phyloP scores from a whole-genome alignment of 441 rosid species.

The Viola pubescens region DNA sequence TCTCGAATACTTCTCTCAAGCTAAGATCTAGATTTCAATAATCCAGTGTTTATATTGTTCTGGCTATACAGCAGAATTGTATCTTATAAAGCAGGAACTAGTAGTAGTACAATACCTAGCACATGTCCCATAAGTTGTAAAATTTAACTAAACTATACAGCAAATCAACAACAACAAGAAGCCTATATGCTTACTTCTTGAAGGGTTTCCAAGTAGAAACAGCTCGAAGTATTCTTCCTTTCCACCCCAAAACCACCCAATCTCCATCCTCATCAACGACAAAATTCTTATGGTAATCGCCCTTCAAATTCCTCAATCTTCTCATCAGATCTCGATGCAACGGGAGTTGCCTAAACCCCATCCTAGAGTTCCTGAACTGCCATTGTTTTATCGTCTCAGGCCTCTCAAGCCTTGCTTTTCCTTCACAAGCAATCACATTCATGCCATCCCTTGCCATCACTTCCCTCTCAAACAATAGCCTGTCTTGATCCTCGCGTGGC shows the following conservation, averaged over 20 bases:
- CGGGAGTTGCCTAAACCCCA: slow-evolving; percentile 47
- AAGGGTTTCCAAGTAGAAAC: slow-evolving; percentile 57
- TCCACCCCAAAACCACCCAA: slow-evolving; percentile 82
- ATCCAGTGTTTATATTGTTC: too few relatives aligned
- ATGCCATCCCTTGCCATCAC: slow-evolving; percentile 49
- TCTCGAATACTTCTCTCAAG: too few relatives aligned
- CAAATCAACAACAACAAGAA: too few relatives aligned
- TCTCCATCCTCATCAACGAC: slow-evolving; percentile 47
- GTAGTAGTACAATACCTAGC: too few relatives aligned
- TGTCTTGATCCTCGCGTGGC: slow-evolving; percentile 42
- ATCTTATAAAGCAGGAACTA: too few relatives aligned
- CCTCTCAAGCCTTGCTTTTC: slow-evolving; percentile 64
- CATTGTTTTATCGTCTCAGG: slow-evolving; percentile 88
- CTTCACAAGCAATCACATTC: slow-evolving; percentile 87
- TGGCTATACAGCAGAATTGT: too few relatives aligned
- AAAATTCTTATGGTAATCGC: slow-evolving; percentile 43
- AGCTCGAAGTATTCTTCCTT: slow-evolving; percentile 48
- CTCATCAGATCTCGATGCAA: slow-evolving; percentile 40
- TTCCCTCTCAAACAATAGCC: slow-evolving; percentile 58
- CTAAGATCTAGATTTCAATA: too few relatives aligned
- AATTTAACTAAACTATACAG: too few relatives aligned
- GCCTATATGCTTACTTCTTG: slow-evolving; percentile 15
- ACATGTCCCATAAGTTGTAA: too few relatives aligned
- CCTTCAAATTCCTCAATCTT: slow-evolving; percentile 33
- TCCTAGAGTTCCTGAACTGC: slow-evolving; percentile 55